Evolutionary conservation across 352 stramenopile species (phyloP).

Genomic region (Halophytophthora polymorphica): DNA sequence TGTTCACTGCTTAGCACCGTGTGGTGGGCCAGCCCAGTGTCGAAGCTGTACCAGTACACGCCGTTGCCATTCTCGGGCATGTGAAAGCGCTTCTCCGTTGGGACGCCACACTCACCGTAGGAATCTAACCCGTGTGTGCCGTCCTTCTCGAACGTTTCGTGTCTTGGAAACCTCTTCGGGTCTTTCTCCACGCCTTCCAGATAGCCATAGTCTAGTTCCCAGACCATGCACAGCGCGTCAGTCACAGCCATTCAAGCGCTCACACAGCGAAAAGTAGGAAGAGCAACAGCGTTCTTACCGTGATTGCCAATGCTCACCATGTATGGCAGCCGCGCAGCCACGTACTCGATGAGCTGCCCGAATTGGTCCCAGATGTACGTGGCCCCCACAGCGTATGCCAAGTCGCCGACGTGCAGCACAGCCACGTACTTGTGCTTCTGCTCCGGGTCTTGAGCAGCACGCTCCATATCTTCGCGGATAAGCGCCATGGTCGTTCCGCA

Average conservation of each 20-base stretch:
- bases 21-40: slow-evolving; percentile 53
- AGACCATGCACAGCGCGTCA: background rate
- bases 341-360: slow-evolving; percentile 73
- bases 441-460: slow-evolving; percentile 16
- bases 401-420: slow-evolving; percentile 82
- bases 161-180: slow-evolving; percentile 21
- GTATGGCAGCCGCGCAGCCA: slow-evolving; percentile 69
- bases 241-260: background rate
- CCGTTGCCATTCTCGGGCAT: slow-evolving; percentile 63
- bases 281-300: slow-evolving; percentile 14
- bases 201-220: slow-evolving; percentile 39
- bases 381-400: slow-evolving; percentile 63
- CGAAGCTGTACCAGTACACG: slow-evolving; percentile 63
- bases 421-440: slow-evolving; percentile 49
- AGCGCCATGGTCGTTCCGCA: slow-evolving; percentile 39
- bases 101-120: slow-evolving; percentile 86
- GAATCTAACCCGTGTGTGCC: slow-evolving; percentile 44
- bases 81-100: slow-evolving; percentile 63
- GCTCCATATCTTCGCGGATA: slow-evolving; percentile 32
- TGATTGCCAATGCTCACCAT: slow-evolving; percentile 70
- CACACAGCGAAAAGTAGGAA: background rate
- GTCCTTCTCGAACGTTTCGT: slow-evolving; percentile 32
- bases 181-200: slow-evolving; percentile 30
- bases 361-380: slow-evolving; percentile 88
- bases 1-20: slow-evolving; percentile 53